Conservation (phyloP, 2,329 filamentous ascomycete species). For the Sordariomycetes sp. region DNA sequence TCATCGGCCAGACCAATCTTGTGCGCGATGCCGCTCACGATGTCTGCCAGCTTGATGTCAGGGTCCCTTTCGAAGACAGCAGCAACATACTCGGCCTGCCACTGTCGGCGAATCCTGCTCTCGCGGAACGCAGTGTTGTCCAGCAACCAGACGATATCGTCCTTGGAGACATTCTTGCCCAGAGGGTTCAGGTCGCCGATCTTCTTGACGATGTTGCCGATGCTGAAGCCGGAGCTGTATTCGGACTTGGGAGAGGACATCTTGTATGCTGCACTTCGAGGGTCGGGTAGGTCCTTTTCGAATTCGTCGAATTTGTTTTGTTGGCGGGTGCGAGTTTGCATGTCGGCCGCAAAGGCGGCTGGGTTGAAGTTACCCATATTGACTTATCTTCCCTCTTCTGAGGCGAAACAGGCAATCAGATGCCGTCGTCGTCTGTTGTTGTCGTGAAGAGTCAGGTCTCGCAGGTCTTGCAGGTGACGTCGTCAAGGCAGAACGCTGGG, state of each 20-base stretch:
- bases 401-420: too few species aligned
- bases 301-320: conserved; percentile 38
- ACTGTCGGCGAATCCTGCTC: conserved; percentile 36
- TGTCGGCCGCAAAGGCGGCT: conserved; percentile 24
- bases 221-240: conserved; percentile 14
- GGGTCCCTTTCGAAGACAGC: conserved; percentile 71
- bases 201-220: conserved; percentile 34
- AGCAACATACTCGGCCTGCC: conserved; percentile 77
- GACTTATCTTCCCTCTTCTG: conserved; percentile 1
- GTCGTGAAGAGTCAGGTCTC: too few species aligned
- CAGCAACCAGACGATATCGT: conserved; percentile 77
- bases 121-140: conserved; percentile 77
- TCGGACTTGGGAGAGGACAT: conserved; percentile 9
- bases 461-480: too few species aligned
- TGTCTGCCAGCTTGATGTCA: conserved; percentile 55
- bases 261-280: conserved; percentile 9
- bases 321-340: conserved; percentile 41
- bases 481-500: too few species aligned
- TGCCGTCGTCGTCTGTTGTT: too few species aligned
- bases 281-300: conserved; percentile 35
- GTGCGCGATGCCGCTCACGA: conserved; percentile 62
- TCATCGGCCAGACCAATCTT: conserved; percentile 57
- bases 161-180: conserved; percentile 46
- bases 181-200: conserved; percentile 48
- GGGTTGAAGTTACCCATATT: conserved; percentile 16